Percentiles rank a stretch among this genome's conserved stretches.
Conservation (phyloP, 352 stramenopile genomes). For the Globisporangium echinulatum region DNA sequence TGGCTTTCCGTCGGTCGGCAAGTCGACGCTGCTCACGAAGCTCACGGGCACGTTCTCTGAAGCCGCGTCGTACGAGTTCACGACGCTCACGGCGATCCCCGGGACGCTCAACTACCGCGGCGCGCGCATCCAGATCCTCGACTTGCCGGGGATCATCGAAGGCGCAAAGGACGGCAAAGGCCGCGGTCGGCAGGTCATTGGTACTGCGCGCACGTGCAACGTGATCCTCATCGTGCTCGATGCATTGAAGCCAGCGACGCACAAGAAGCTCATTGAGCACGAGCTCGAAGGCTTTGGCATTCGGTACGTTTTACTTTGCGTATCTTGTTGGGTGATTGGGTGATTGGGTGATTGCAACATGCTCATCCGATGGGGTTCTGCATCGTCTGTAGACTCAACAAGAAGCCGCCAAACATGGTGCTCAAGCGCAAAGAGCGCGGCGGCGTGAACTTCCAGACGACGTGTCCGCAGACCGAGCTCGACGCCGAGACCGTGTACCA, state of each 20-base stretch:
- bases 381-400: constrained; percentile 84
- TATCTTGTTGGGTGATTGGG: not conserved
- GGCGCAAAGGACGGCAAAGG: constrained; percentile 97
- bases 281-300: constrained; percentile 99
- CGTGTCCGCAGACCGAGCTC: constrained; percentile 88
- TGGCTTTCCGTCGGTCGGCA: constrained; percentile 98
- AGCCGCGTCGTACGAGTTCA: constrained; percentile 98
- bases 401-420: constrained; percentile 95
- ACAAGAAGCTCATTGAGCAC: constrained; percentile 98
- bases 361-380: not conserved
- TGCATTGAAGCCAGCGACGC: constrained; percentile 94
- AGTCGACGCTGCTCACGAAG: constrained; percentile 96
- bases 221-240: constrained; percentile 98
- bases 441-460: constrained; percentile 97
- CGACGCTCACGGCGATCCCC: constrained; percentile 97
- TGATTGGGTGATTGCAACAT: not conserved
- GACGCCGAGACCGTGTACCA: constrained; percentile 92
- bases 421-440: constrained; percentile 96
- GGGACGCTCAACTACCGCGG: constrained; percentile 96
- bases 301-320: constrained; percentile 24
- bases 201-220: constrained; percentile 96
- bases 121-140: constrained; percentile 84
- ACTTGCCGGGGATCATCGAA: constrained; percentile 97
- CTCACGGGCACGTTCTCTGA: constrained; percentile 96
- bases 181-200: constrained; percentile 96